These are phyloP conservation scores for Corylus americana DNA, from an alignment of 306 rosid genomes.

Conservation along the genomic window DNA sequence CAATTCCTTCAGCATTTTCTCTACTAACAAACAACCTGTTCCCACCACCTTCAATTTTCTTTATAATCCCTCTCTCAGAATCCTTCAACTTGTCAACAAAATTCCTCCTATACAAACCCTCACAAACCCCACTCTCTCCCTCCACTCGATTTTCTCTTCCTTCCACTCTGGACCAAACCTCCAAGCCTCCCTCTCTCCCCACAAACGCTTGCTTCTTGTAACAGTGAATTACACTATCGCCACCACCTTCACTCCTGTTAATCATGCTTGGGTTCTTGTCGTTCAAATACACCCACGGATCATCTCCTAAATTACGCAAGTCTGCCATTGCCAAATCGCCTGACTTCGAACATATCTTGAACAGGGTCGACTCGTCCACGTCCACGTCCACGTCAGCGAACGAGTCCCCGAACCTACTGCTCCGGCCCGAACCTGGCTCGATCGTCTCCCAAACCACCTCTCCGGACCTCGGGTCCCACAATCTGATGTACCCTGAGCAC, in stretches of 20 bases:
- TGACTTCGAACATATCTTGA: constrained; percentile 77
- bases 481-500: constrained; percentile 66
- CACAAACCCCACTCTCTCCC: constrained; percentile 32
- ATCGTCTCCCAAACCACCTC: constrained; percentile 77
- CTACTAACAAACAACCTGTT: constrained; percentile 78
- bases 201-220: constrained; percentile 69
- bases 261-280: constrained; percentile 75
- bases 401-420: constrained; percentile 78
- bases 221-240: constrained; percentile 47
- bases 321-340: constrained; percentile 94
- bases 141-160: constrained; percentile 26
- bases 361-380: constrained; percentile 51
- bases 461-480: constrained; percentile 78
- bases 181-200: constrained; percentile 73
- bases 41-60: constrained; percentile 83
- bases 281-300: constrained; percentile 85
- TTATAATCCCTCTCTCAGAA: constrained; percentile 68
- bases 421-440: constrained; percentile 87
- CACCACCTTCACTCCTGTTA: constrained; percentile 24
- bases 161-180: constrained; percentile 74
- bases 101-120: constrained; percentile 65
- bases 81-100: constrained; percentile 69
- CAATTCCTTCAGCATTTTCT: constrained; percentile 79
- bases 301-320: constrained; percentile 63
- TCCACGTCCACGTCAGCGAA: constrained; percentile 71